These are phyloP conservation scores for Ulota crispa DNA, from an alignment of 225 moss, liverwort and hornwort species.

Conservation along the genomic window DNA sequence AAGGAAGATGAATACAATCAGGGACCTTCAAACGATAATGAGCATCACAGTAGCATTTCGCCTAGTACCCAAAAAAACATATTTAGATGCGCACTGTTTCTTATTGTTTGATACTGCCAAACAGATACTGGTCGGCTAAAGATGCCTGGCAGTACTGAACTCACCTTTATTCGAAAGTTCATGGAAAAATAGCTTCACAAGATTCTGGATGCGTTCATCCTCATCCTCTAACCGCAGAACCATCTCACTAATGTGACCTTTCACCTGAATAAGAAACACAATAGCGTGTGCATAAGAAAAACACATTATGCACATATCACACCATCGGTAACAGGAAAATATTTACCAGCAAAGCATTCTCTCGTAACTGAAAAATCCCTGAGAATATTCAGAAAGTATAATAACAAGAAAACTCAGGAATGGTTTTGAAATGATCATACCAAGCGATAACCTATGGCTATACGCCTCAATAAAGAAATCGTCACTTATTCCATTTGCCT, in stretches of 20 bases:
- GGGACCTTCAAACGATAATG: background rate
- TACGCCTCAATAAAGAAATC: background rate
- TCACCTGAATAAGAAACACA: slow-evolving; percentile 64
- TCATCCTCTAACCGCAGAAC: slow-evolving; percentile 92
- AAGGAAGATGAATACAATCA: background rate
- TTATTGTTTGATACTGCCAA: background rate
- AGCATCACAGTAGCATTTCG: slow-evolving; percentile 3
- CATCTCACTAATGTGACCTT: slow-evolving; percentile 97
- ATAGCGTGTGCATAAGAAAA: slow-evolving; percentile 13
- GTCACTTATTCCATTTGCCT: background rate
- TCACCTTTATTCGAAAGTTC: slow-evolving; percentile 96
- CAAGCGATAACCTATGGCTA: background rate
- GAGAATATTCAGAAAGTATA: background rate
- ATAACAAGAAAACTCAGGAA: background rate
- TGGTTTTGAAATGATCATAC: background rate
- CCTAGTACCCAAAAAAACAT: background rate
- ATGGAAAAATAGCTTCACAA: slow-evolving; percentile 93
- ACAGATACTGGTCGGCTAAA: too few species aligned
- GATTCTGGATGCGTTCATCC: slow-evolving; percentile 84
- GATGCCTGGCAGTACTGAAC: background rate
- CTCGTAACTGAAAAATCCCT: background rate
- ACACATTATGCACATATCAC: slow-evolving; percentile 11
- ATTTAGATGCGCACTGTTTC: background rate
- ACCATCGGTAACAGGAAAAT: background rate
- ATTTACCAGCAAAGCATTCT: background rate